These are phyloP conservation scores for Sisymbrium altissimum DNA, from an alignment of 345 rosid genomes.

Conservation along the genomic window DNA sequence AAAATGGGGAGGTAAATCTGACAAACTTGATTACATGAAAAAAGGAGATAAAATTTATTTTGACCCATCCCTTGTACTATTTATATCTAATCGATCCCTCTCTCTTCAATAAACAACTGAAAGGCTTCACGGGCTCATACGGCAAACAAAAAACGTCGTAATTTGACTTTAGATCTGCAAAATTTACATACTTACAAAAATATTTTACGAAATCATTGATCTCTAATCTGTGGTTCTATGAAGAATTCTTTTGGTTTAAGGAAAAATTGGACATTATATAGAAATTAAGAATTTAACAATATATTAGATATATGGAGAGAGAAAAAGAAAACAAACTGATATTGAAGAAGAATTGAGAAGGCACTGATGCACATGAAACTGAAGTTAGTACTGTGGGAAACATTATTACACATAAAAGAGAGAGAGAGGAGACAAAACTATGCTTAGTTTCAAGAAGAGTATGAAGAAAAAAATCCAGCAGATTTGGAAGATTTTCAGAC, in stretches of 20 bases:
- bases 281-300: neutral
- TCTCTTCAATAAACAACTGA: slow-evolving; percentile 22
- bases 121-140: slow-evolving; percentile 21
- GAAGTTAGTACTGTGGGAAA: slow-evolving; percentile 26
- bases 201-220: slow-evolving; percentile 1
- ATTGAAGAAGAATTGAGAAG: slow-evolving; percentile 20
- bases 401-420: slow-evolving; percentile 27
- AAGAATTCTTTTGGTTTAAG: neutral
- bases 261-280: too few relatives aligned
- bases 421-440: slow-evolving; percentile 19
- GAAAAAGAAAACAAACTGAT: neutral
- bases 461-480: slow-evolving; percentile 11
- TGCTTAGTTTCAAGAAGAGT: slow-evolving; percentile 35
- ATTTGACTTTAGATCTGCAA: slow-evolving; percentile 20
- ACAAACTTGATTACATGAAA: slow-evolving; percentile 11
- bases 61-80: slow-evolving; percentile 28
- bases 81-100: slow-evolving; percentile 5
- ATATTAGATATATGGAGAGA: slow-evolving; percentile 10
- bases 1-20: neutral
- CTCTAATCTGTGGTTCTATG: slow-evolving; percentile 5
- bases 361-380: slow-evolving; percentile 43
- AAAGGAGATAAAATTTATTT: neutral
- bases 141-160: slow-evolving; percentile 13
- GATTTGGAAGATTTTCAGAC: slow-evolving; percentile 24
- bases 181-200: neutral